These are phyloP conservation scores for Trifolium pratense DNA, from an alignment of 306 rosid genomes.

Conservation along the genomic window DNA sequence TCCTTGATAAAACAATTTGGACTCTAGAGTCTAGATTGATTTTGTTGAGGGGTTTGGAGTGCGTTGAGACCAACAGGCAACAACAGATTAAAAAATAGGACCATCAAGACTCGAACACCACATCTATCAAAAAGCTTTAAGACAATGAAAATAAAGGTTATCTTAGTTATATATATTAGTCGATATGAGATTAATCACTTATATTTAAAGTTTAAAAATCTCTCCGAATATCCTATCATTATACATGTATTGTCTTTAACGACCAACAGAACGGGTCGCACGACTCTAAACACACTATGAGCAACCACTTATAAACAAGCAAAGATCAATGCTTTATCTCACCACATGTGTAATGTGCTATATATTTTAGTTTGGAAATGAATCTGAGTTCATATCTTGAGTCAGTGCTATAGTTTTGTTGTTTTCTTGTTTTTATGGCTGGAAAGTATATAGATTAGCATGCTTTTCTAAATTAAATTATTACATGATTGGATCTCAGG, in stretches of 20 bases:
- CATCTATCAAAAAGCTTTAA: no score
- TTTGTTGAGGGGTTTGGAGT: background rate
- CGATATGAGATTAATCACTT: background rate
- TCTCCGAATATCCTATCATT: background rate
- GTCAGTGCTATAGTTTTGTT: conserved; percentile 3
- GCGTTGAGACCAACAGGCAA: background rate
- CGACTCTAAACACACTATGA: background rate
- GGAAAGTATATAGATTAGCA: conserved; percentile 6
- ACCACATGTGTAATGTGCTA: conserved; percentile 5
- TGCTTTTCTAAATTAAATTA: conserved; percentile 6
- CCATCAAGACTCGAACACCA: background rate
- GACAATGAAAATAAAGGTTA: no score
- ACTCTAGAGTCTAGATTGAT: background rate
- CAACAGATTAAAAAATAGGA: background rate
- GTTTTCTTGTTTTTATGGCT: conserved; percentile 12
- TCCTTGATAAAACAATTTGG: background rate
- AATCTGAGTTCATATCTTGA: background rate
- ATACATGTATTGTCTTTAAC: no score
- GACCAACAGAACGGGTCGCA: no score
- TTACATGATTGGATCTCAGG: background rate
- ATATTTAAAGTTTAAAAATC: no score
- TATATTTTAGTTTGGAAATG: background rate
- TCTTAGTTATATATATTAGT: no score
- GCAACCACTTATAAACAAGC: background rate
- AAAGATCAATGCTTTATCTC: background rate